phyloP scores from a whole-genome alignment of 2,329 filamentous ascomycete genomes.

The Fusarium devonianum region DNA sequence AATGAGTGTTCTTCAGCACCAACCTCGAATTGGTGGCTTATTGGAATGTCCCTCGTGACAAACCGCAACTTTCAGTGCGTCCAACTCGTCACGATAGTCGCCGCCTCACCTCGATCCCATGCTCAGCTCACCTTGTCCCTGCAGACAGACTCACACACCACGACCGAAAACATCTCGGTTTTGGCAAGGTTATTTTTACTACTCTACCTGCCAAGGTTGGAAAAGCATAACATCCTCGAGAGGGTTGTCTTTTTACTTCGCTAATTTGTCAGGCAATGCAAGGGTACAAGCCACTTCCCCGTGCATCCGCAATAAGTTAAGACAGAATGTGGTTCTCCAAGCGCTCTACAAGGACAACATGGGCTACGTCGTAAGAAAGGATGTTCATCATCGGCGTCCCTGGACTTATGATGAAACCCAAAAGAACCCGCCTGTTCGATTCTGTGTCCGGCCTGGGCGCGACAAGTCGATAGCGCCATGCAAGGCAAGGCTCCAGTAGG shows the following conservation, averaged over 20 bases:
- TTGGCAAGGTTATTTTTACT: conserved; percentile 25
- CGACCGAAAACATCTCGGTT: conserved; percentile 28
- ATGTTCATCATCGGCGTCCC: conserved; percentile 12
- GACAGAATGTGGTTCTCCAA: neutral
- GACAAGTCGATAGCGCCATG: conserved; percentile 37
- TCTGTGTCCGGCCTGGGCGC: conserved; percentile 18
- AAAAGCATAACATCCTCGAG: no score
- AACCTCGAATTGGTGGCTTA: conserved; percentile 22
- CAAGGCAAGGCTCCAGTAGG: conserved; percentile 31
- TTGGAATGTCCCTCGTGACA: conserved; percentile 25
- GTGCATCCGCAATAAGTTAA: conserved; percentile 17
- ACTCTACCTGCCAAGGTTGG: no score
- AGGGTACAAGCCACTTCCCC: conserved; percentile 3
- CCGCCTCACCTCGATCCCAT: conserved; percentile 22
- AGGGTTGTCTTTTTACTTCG: no score
- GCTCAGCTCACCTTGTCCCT: conserved; percentile 31
- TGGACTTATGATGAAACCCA: conserved; percentile 27
- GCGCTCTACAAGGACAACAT: neutral
- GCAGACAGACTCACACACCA: conserved; percentile 1
- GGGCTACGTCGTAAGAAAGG: conserved; percentile 14
- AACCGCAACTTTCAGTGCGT: conserved; percentile 18
- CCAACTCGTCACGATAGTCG: conserved; percentile 17
- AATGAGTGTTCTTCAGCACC: conserved; percentile 15
- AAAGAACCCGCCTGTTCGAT: conserved; percentile 6
- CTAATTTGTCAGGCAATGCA: no score